Conservation (phyloP, 345 rosid genomes). For the Rhodamnia argentea region DNA sequence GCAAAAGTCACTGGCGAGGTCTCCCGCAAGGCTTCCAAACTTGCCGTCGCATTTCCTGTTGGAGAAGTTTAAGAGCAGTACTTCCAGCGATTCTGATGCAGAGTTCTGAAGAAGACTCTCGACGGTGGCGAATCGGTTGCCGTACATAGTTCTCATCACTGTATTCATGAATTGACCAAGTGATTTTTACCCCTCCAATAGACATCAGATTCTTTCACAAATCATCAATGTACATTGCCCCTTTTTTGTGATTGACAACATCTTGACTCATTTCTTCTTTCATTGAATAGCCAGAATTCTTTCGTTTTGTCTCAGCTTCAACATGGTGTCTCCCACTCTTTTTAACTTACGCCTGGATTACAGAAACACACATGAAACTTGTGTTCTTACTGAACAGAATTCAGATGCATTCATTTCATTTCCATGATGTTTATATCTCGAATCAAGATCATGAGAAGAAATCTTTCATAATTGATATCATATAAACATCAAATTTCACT, state of each 20-base stretch:
- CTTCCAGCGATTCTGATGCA: constrained; percentile 49
- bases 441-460: neutral
- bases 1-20: constrained; percentile 17
- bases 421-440: neutral
- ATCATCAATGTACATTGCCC: neutral
- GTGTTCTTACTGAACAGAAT: neutral
- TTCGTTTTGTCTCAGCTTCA: neutral
- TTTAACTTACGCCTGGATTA: neutral
- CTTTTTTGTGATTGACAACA: neutral
- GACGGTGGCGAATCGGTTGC: neutral
- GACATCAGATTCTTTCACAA: neutral
- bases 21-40: constrained; percentile 46
- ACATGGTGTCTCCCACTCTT: neutral
- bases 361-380: neutral
- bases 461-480: neutral
- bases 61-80: constrained; percentile 32
- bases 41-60: constrained; percentile 56
- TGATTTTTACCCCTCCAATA: neutral
- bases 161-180: neutral
- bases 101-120: constrained; percentile 28
- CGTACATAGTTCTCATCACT: constrained; percentile 15
- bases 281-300: neutral
- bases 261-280: neutral
- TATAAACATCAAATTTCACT: neutral
- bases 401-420: neutral